phyloP scores from a whole-genome alignment of 1,284 basidiomycete species.

The Fomitopsis pinicola region DNA sequence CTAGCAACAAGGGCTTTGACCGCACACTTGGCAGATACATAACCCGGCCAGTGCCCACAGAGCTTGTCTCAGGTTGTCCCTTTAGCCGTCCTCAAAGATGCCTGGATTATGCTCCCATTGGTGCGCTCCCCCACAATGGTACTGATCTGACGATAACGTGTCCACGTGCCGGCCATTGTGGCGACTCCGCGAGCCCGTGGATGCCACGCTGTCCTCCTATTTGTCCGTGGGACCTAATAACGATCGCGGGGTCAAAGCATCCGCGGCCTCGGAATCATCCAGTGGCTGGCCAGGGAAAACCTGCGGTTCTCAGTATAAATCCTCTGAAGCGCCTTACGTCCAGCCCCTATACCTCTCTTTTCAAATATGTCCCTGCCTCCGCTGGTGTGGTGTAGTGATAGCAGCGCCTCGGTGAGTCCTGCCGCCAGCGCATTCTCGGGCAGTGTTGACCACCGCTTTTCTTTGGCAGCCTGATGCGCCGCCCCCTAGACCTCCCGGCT shows the following conservation, averaged over 20 bases:
- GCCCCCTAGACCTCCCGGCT: background rate
- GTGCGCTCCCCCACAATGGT: background rate
- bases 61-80: background rate
- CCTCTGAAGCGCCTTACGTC: background rate
- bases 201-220: background rate
- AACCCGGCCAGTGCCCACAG: background rate
- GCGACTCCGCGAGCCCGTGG: background rate
- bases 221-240: background rate
- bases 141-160: background rate
- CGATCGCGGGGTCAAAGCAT: background rate
- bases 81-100: background rate
- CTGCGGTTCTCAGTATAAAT: background rate
- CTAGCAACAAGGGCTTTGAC: background rate
- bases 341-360: background rate
- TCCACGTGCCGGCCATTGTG: background rate
- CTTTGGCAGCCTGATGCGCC: background rate
- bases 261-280: background rate
- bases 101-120: background rate
- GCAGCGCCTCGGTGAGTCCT: background rate
- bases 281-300: background rate
- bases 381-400: background rate
- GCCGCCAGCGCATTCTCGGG: background rate
- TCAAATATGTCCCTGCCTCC: background rate
- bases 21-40: background rate
- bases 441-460: background rate